Evolutionary conservation across 139 green algal genomes (phyloP).

Genomic region (Monoraphidium neglectum): DNA sequence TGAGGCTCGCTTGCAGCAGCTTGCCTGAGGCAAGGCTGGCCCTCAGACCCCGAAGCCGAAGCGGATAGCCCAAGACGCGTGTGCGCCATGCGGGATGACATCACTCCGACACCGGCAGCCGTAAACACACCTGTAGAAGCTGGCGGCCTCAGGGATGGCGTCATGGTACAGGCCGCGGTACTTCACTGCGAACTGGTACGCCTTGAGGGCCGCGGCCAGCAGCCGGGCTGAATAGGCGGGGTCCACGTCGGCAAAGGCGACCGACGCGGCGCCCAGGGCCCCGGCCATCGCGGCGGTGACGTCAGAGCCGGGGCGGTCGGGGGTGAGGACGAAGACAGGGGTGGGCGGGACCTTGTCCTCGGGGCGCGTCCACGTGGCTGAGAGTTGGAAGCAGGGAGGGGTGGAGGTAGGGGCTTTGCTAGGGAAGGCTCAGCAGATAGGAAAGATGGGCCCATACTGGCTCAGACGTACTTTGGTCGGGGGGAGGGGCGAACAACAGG

Average conservation of each 20-base stretch:
- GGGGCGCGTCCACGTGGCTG: conserved; percentile 17
- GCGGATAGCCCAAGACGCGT: too few relatives aligned
- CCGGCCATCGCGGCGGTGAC: conserved; percentile 23
- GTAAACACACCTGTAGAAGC: conserved; percentile 35
- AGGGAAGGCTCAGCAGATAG: too few relatives aligned
- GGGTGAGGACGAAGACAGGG: conserved; percentile 32
- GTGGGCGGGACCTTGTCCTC: conserved; percentile 24
- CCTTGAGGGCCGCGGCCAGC: conserved; percentile 17
- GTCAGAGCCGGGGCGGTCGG: conserved; percentile 24
- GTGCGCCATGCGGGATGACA: too few relatives aligned
- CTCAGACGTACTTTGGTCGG: too few relatives aligned
- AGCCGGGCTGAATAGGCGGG: conserved; percentile 13
- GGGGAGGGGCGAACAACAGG: too few relatives aligned
- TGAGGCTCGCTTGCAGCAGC: too few relatives aligned
- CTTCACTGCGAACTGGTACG: conserved; percentile 30
- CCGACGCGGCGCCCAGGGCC: conserved; percentile 20
- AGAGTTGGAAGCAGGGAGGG: not conserved
- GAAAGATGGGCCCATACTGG: too few relatives aligned
- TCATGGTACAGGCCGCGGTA: conserved; percentile 24
- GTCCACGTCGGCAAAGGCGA: conserved; percentile 18
- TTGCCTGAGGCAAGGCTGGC: too few relatives aligned
- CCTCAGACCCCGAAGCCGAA: too few relatives aligned
- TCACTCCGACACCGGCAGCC: too few relatives aligned
- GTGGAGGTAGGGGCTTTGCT: too few relatives aligned
- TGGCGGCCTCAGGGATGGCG: conserved; percentile 24